Conservation (phyloP, 1,284 basidiomycete genomes). For the Irpex sp. region DNA sequence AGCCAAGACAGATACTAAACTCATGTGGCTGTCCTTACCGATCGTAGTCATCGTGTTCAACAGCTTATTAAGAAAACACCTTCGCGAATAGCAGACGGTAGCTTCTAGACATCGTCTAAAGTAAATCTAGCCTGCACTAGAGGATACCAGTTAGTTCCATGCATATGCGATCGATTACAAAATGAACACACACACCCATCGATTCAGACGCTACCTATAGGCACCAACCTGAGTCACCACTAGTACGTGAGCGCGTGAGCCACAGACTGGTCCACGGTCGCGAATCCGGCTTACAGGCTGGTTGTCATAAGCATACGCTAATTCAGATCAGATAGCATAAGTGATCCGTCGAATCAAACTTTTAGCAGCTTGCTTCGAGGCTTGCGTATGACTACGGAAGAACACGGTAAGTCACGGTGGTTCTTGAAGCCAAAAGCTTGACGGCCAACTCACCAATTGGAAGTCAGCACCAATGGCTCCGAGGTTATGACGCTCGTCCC, state of each 20-base stretch:
- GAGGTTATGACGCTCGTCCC: too few relatives aligned
- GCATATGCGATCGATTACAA: too few relatives aligned
- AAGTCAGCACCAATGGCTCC: too few relatives aligned
- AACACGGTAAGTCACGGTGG: background rate
- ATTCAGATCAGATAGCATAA: background rate
- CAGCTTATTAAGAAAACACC: background rate
- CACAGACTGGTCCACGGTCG: too few relatives aligned
- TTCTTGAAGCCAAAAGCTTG: background rate
- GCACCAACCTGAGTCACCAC: too few relatives aligned
- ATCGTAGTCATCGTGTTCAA: background rate
- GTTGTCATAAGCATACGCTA: background rate
- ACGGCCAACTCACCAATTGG: background rate
- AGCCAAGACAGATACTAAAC: background rate
- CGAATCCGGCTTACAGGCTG: too few relatives aligned
- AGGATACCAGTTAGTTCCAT: too few relatives aligned
- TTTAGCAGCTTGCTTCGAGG: background rate
- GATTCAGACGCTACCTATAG: background rate
- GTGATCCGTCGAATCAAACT: background rate
- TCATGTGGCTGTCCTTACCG: background rate
- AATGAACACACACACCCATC: background rate
- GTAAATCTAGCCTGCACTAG: background rate
- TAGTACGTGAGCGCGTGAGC: too few relatives aligned
- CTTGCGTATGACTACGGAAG: background rate
- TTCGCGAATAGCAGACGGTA: too few relatives aligned
- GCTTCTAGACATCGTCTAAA: background rate